Percentiles rank a stretch among this genome's conserved stretches.
Conservation (phyloP, 1,139 yeast genomes). For the Yarrowia galli region DNA sequence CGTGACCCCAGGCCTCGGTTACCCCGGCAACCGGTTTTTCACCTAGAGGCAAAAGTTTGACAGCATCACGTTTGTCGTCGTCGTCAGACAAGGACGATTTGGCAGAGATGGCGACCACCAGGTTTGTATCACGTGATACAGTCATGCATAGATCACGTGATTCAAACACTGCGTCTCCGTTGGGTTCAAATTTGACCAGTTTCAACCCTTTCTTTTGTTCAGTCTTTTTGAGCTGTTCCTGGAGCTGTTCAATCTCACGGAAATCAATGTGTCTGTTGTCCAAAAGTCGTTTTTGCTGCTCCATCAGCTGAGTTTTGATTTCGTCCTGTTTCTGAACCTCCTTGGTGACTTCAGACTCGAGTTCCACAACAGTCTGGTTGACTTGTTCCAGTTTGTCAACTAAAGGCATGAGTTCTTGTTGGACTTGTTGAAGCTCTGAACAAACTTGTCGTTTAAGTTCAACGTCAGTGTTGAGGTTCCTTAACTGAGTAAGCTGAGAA, state of each 20-base stretch:
- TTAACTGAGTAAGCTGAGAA: conserved; percentile 8
- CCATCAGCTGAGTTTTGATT: conserved; percentile 8
- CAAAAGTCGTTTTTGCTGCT: conserved; percentile 11
- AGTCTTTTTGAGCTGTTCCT: conserved; percentile 7
- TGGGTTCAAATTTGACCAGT: neutral
- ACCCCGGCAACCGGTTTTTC: neutral
- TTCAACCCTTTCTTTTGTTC: conserved; percentile 9
- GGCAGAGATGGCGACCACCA: neutral
- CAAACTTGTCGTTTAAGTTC: conserved; percentile 20
- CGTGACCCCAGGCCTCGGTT: neutral
- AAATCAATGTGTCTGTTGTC: conserved; percentile 25
- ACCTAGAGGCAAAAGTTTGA: neutral
- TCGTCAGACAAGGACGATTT: neutral
- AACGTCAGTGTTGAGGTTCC: conserved; percentile 24
- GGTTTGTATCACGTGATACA: neutral
- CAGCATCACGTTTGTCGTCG: neutral
- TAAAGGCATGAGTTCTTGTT: neutral
- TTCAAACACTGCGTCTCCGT: conserved; percentile 5
- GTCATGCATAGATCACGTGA: conserved; percentile 14
- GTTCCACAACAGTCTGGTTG: conserved; percentile 1
- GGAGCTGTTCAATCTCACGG: conserved; percentile 17
- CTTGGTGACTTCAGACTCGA: conserved; percentile 13
- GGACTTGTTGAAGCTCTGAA: neutral
- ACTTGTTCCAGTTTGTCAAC: conserved; percentile 15
- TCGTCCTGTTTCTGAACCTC: conserved; percentile 16